Evolutionary conservation across 306 rosid species (phyloP), one percentile per base, ranked within the genome.

Genomic region (Psophocarpus tetragonolobus): DNA sequence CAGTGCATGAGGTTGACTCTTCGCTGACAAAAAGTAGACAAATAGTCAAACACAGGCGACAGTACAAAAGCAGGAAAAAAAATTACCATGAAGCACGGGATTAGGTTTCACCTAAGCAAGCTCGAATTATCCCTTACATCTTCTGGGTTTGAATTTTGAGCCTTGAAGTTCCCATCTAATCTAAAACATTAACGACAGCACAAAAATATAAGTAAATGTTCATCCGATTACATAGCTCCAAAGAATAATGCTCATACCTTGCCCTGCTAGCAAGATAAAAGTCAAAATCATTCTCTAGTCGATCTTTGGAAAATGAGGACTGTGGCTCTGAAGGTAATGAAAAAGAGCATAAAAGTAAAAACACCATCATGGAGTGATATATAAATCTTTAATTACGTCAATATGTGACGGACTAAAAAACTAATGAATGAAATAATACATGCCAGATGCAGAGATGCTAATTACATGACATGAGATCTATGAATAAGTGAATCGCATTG

Each of bases 1-100:
- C 90, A 63, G 89, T 84, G 86, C 97, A 84, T 74, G 98, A 87
- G 84, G 92, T 83, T 33, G 97, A 94, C 82, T 92, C 97, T 74
- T 89, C 93, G 70, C 98, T 94, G 95, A 76, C 76, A 82, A 42
- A 79, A 83, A 47, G 74, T 58, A 48, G 21, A 81, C 60, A 74
- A 58, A 41, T 51, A 71, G 84, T 48, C 70, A 84, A 38, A 54
- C 58, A 83, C 11, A 58, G 66, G 81, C 57, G 53, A 44, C 78
- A 73, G 39, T 67, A 61, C 56, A 65, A 76, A 58, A 32, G 51
- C 71, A 58, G 30, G 9, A 3, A 65, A 8, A 45, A n/a, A 71
- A 67, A 73, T 53, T 48, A 39, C 61, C 20, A 20, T 41, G 65
- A 51, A 60, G 81, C 35, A 79, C 51, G 14, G 60, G 73, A 74